A percentile compares a stretch with the other conserved stretches of the same genome.
Conservation (phyloP, 169 alveolate genomes). For the Neospora caninum region DNA sequence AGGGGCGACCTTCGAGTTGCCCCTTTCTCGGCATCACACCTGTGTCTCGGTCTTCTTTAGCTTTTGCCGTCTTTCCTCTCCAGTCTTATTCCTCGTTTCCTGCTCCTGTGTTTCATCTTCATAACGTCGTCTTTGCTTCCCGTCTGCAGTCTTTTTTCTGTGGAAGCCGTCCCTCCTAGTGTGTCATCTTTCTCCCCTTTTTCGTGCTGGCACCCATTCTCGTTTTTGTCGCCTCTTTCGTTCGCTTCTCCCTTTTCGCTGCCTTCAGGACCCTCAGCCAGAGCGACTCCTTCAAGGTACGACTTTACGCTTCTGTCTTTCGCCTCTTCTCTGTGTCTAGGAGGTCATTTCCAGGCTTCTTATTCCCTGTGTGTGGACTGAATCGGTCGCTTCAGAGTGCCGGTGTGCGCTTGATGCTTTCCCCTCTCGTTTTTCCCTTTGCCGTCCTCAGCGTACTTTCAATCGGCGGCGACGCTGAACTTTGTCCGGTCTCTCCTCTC, state of each 20-base stretch:
- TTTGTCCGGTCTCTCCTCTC: conserved; percentile 51
- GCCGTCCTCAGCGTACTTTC: conserved; percentile 57
- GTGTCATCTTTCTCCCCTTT: no score
- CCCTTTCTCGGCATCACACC: no score
- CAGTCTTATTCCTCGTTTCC: not conserved
- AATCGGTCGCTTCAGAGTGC: not conserved
- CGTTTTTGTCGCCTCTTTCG: not conserved
- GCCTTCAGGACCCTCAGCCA: conserved; percentile 17
- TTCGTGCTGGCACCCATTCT: not conserved
- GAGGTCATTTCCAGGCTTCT: no score
- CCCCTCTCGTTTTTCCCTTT: no score
- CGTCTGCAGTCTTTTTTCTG: no score
- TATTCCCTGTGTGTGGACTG: not conserved
- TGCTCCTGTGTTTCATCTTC: no score
- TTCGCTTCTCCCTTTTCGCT: not conserved
- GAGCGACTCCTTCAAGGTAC: conserved; percentile 20
- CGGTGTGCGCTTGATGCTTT: not conserved
- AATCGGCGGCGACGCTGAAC: conserved; percentile 69
- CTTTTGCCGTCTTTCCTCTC: no score
- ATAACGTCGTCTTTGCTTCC: no score
- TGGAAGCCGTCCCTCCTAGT: no score
- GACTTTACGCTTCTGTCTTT: not conserved
- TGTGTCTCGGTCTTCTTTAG: no score
- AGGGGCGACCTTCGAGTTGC: no score
- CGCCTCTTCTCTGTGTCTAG: not conserved